phyloP scores from a whole-genome alignment of 768 basidiomycete genomes.

The Lentinula guzmanii region DNA sequence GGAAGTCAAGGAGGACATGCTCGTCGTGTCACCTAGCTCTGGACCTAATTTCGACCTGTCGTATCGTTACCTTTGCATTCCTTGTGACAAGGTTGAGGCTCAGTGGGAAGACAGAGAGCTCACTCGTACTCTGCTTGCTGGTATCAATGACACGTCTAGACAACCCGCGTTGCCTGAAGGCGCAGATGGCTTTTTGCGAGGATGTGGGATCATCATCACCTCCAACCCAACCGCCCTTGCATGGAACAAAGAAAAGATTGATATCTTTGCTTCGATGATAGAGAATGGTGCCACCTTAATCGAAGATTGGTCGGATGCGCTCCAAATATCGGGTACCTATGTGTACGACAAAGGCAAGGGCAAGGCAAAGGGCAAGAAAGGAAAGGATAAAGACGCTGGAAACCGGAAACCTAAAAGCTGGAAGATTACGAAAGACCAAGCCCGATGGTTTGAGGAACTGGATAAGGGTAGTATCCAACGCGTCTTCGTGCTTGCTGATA shows the following conservation, averaged over 20 bases:
- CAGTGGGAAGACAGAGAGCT: constrained; percentile 1
- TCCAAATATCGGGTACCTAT: background rate
- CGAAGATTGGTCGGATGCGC: constrained; percentile 4
- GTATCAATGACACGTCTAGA: background rate
- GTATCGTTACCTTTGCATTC: background rate
- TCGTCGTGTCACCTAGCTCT: background rate
- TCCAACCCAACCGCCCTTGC: background rate
- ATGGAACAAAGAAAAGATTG: background rate
- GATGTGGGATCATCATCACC: constrained; percentile 1
- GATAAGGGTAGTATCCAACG: constrained; percentile 27
- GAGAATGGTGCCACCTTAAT: background rate
- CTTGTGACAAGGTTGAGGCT: background rate
- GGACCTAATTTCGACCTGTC: background rate
- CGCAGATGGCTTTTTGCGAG: background rate
- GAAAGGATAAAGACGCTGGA: background rate
- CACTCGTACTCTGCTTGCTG: background rate
- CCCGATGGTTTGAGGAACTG: constrained; percentile 35
- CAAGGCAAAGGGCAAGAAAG: background rate
- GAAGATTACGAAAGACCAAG: constrained; percentile 42
- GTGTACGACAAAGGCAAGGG: background rate
- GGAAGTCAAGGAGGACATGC: background rate
- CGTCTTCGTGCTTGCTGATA: constrained; percentile 65
- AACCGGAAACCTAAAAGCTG: constrained; percentile 28
- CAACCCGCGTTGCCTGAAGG: background rate
- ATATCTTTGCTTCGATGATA: background rate